Evolutionary conservation across 1,284 basidiomycete species (phyloP).

Genomic region (Melampsora abietis-canadensis): DNA sequence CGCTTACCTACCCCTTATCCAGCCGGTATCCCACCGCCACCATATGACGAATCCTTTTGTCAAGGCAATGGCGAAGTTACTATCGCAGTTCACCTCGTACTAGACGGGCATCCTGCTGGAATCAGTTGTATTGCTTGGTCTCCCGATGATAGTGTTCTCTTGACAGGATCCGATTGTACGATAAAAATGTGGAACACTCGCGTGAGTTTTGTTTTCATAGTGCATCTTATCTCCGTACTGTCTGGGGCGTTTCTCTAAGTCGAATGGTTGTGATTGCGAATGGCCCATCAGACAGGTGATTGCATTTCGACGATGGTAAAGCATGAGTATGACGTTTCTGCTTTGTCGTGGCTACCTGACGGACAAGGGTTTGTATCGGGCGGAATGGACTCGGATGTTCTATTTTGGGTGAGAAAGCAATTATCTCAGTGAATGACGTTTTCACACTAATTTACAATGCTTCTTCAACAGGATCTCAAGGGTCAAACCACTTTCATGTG

Average conservation of each 20-base stretch:
- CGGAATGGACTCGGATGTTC: slow-evolving; percentile 80
- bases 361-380: slow-evolving; percentile 85
- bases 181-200: slow-evolving; percentile 83
- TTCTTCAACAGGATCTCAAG: slow-evolving; percentile 63
- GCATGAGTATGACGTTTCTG: slow-evolving; percentile 79
- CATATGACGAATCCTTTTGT: slow-evolving; percentile 50
- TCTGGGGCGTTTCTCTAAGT: slow-evolving; percentile 41
- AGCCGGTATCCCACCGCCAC: slow-evolving; percentile 14
- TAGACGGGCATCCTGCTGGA: slow-evolving; percentile 70
- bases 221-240: slow-evolving; percentile 7
- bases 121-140: slow-evolving; percentile 86
- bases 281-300: slow-evolving; percentile 62
- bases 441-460: neutral
- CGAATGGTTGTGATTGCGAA: slow-evolving; percentile 46
- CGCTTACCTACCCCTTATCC: slow-evolving; percentile 14
- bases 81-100: slow-evolving; percentile 62
- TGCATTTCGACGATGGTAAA: slow-evolving; percentile 65
- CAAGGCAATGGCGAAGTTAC: slow-evolving; percentile 60
- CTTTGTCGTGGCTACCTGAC: slow-evolving; percentile 82
- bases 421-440: neutral
- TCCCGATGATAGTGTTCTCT: slow-evolving; percentile 72
- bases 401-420: slow-evolving; percentile 70
- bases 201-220: slow-evolving; percentile 57
- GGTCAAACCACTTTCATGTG: slow-evolving; percentile 70
- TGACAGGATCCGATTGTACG: slow-evolving; percentile 72